phyloP scores from a whole-genome alignment of 2,329 filamentous ascomycete genomes.

The Cercospora janseana region DNA sequence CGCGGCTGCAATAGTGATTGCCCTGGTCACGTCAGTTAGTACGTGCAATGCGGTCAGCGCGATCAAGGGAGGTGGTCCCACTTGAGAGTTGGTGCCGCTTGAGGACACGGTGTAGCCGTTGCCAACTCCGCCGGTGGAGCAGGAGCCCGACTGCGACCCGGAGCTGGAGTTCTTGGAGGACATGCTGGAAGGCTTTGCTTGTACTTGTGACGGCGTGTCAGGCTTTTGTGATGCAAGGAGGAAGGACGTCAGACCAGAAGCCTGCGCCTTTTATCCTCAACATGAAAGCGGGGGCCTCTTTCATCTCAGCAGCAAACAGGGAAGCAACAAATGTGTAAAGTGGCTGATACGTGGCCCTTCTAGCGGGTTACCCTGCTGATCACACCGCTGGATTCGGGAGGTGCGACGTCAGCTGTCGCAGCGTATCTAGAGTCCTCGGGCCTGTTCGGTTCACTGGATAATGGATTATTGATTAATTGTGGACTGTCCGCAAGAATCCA shows the following conservation, averaged over 20 bases:
- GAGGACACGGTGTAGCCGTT: slow-evolving; percentile 49
- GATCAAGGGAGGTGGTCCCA: slow-evolving; percentile 34
- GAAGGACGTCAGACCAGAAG: not conserved
- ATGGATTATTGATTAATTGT: no score
- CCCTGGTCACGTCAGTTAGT: slow-evolving; percentile 47
- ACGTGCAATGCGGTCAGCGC: not conserved
- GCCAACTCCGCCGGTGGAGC: slow-evolving; percentile 29
- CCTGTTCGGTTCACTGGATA: no score
- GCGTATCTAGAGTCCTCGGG: no score
- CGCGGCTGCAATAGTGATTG: slow-evolving; percentile 65
- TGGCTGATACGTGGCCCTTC: no score
- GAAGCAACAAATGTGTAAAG: no score
- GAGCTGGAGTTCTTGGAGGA: slow-evolving; percentile 18
- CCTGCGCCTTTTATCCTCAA: no score
- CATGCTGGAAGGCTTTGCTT: slow-evolving; percentile 4
- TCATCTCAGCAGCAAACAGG: no score
- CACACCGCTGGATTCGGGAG: no score
- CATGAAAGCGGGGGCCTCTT: no score
- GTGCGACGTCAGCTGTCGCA: no score
- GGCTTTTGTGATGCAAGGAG: not conserved
- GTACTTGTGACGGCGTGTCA: not conserved
- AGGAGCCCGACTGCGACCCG: slow-evolving; percentile 2
- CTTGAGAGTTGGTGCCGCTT: slow-evolving; percentile 63
- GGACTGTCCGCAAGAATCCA: no score
- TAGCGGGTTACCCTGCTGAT: no score